These are phyloP conservation scores for Candolleomyces eurysporus DNA, from an alignment of 768 basidiomycete species.

Conservation along the genomic window DNA sequence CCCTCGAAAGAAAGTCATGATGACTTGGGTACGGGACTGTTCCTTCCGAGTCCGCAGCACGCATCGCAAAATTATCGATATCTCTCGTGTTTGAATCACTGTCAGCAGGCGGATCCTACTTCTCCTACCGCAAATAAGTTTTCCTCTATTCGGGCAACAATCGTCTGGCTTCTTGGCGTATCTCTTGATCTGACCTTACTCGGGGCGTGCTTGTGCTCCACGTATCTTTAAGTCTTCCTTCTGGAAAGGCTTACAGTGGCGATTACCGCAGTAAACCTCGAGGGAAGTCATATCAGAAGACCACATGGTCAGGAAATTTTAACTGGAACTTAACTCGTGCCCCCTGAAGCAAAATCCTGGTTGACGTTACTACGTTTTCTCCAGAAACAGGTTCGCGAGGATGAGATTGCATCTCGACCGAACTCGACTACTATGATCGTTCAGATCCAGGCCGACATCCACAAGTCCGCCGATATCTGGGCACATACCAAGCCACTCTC, in stretches of 20 bases:
- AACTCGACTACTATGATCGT: background rate
- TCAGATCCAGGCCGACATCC: background rate
- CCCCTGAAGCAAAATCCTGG: background rate
- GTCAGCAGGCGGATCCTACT: background rate
- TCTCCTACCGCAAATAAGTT: background rate
- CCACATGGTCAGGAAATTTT: background rate
- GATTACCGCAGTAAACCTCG: background rate
- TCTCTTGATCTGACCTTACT: too few relatives aligned
- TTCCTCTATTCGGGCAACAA: background rate
- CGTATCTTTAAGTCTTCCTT: too few relatives aligned
- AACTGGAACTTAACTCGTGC: background rate
- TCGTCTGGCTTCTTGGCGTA: background rate
- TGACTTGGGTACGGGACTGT: too few relatives aligned
- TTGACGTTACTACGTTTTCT: background rate
- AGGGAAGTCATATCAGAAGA: background rate
- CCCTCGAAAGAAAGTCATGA: too few relatives aligned
- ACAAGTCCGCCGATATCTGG: too few relatives aligned
- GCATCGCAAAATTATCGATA: background rate
- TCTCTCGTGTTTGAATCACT: background rate
- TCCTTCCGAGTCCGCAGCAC: too few relatives aligned
- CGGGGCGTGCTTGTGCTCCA: too few relatives aligned
- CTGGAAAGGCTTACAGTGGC: background rate
- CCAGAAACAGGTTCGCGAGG: background rate
- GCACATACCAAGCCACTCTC: too few relatives aligned
- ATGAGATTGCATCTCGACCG: slow-evolving; percentile 1